Base-by-base conservation (phyloP, 805 yeast genomes). In the Kregervanrija delftensis region DNA sequence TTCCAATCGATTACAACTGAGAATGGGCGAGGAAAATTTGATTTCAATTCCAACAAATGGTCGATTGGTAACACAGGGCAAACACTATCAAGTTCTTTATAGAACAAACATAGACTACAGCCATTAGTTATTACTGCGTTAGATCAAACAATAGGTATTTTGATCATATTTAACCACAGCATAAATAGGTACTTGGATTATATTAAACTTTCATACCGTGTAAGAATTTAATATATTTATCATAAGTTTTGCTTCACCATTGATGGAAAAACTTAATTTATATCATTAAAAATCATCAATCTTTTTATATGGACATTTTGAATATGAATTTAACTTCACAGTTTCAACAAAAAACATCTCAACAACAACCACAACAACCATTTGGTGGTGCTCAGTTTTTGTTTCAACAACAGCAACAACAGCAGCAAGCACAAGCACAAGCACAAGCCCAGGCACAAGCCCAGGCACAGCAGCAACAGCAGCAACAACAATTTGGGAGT, bases 401-500 rank as follows among this genome's bases (percentile, higher is more conserved):
- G 16, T 40, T 34, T 11, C 47, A 43, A 37, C 49, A 43, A 31
- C 50, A 47, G 16, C 49, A 43, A 31, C 47, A 42, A 22, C 46
- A 43, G 33, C 42, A 28, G 12, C 45, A 37, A 33, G 42, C 37
- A 17, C 42, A 42, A 14, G 33, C 14, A 32, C 40, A 42, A 31
- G 42, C 36, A n/a, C 38, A 35, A 34, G 39, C 30, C 3, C 36
- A 36, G 3, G 37, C 32, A 11, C 43, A 39, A 33, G 43, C 44
- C 28, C 13, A 28, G 35, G 4, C 47, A 10, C 44, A 37, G 11
- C 49, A 40, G 22, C 37, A 32, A 17, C 48, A 43, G n/a, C 48
- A 39, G 16, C 50, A 40, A 13, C 52, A 43, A 38, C 46, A 32
- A 17, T 56, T 55, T 31, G 60, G 56, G 40, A 56, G 49, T 35